Conservation (phyloP, 1,284 basidiomycete species). For the Rhodotorula mucilaginosa region DNA sequence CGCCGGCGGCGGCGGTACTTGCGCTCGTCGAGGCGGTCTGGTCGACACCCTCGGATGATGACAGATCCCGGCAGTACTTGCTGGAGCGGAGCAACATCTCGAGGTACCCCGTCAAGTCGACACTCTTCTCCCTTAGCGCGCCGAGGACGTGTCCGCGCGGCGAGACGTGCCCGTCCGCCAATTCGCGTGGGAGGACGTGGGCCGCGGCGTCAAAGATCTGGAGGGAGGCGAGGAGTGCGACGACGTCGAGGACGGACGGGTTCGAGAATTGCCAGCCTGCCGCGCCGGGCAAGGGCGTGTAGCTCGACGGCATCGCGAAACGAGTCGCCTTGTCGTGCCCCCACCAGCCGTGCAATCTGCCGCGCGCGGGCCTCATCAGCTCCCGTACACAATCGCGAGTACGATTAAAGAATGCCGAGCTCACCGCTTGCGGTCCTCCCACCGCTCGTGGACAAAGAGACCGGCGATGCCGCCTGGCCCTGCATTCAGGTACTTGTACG, state of each 20-base stretch:
- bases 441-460: conserved; percentile 80
- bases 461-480: conserved; percentile 96
- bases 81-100: conserved; percentile 64
- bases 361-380: not conserved
- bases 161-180: conserved; percentile 15
- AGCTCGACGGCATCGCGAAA: conserved; percentile 83
- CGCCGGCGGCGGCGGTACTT: conserved; percentile 32
- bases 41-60: no score
- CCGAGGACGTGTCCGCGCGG: conserved; percentile 51
- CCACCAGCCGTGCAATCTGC: conserved; percentile 94
- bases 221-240: conserved; percentile 75
- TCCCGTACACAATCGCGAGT: not conserved
- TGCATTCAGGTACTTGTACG: conserved; percentile 95
- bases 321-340: conserved; percentile 83
- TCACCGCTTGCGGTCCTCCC: conserved; percentile 46
- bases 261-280: conserved; percentile 96
- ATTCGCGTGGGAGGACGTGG: conserved; percentile 3
- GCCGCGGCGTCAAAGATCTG: conserved; percentile 74
- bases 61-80: conserved; percentile 55
- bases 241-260: conserved; percentile 75
- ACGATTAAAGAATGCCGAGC: not conserved
- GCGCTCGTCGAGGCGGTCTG: conserved; percentile 49
- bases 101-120: conserved; percentile 67
- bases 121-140: conserved; percentile 65
- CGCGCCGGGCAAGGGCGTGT: conserved; percentile 81